A percentile compares a stretch with the other conserved stretches of the same genome.
Evolutionary conservation across 176 grass and related monocot genomes (phyloP).

Genomic region (Saccharum spontaneum): DNA sequence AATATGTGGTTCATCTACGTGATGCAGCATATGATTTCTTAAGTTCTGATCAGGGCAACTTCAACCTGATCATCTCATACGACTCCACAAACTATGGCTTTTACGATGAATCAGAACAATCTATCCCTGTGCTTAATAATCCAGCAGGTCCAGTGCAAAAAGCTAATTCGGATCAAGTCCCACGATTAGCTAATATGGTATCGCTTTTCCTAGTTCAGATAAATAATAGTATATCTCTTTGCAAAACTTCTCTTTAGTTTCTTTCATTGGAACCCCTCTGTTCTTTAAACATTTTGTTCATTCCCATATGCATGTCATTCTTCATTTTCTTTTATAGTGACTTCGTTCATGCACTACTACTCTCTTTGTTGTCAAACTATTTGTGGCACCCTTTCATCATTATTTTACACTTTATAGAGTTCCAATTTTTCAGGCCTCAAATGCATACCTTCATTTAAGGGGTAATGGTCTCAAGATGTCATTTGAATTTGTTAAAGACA

Average conservation of each 20-base stretch:
- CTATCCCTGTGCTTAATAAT: not conserved
- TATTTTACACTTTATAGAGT: constrained; percentile 18
- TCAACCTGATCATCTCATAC: constrained; percentile 50
- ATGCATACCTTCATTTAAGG: constrained; percentile 45
- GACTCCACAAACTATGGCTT: constrained; percentile 23
- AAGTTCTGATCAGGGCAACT: constrained; percentile 44
- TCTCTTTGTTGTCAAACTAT: not conserved
- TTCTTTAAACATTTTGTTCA: constrained; percentile 10
- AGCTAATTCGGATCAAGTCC: constrained; percentile 1
- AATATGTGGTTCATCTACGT: constrained; percentile 15
- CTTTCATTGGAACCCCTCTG: not conserved
- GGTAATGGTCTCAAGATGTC: constrained; percentile 39
- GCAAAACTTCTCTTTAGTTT: not conserved
- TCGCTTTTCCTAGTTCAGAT: not conserved
- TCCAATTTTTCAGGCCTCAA: constrained; percentile 44
- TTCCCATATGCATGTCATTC: not conserved
- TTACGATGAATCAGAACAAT: not conserved
- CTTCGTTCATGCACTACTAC: not conserved
- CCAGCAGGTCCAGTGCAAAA: not conserved
- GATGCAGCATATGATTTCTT: constrained; percentile 59
- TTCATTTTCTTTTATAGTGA: not conserved
- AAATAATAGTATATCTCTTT: constrained; percentile 3
- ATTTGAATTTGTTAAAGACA: constrained; percentile 58
- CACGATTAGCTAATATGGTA: constrained; percentile 57
- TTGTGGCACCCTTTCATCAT: not conserved